These are phyloP conservation scores for Leptographium lundbergii DNA, from an alignment of 2,329 filamentous ascomycete species.

Conservation along the genomic window DNA sequence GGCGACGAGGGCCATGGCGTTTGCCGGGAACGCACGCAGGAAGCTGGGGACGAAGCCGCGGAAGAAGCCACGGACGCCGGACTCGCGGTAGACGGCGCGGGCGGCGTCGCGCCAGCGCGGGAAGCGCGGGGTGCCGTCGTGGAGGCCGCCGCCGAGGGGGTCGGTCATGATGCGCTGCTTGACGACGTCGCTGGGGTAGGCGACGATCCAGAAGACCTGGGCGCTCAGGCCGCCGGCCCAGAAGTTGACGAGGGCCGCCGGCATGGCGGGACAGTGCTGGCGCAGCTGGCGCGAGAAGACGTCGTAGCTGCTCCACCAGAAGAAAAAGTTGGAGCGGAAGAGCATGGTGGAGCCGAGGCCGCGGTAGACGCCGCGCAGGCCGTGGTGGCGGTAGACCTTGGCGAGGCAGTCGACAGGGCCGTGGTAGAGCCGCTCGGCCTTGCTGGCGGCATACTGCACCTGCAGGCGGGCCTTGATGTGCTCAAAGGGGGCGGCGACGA, in stretches of 20 bases:
- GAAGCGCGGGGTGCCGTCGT: constrained; percentile 57
- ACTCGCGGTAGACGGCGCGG: constrained; percentile 59
- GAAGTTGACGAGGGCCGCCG: constrained; percentile 78
- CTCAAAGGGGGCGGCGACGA: constrained; percentile 87
- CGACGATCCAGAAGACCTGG: constrained; percentile 88
- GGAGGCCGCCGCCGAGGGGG: constrained; percentile 57
- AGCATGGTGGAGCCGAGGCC: constrained; percentile 74
- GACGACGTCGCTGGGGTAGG: constrained; percentile 84
- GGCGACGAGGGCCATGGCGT: constrained; percentile 82
- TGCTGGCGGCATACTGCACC: constrained; percentile 78
- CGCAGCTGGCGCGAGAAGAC: constrained; percentile 59
- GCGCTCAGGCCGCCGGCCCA: constrained; percentile 92
- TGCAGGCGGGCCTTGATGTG: constrained; percentile 91
- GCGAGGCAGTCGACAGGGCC: constrained; percentile 74
- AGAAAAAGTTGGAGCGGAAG: constrained; percentile 91
- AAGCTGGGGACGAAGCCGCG: constrained; percentile 91
- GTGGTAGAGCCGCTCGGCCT: constrained; percentile 65
- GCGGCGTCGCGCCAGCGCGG: constrained; percentile 71
- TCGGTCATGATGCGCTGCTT: constrained; percentile 98
- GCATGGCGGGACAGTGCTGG: constrained; percentile 49
- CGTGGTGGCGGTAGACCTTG: constrained; percentile 61
- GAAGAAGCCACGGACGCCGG: constrained; percentile 74
- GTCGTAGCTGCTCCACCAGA: constrained; percentile 97
- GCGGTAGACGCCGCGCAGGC: constrained; percentile 70
- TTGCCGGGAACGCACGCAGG: constrained; percentile 84